phyloP scores from a whole-genome alignment of 2,329 filamentous ascomycete species.

The Pseudogymnoascus sp. region DNA sequence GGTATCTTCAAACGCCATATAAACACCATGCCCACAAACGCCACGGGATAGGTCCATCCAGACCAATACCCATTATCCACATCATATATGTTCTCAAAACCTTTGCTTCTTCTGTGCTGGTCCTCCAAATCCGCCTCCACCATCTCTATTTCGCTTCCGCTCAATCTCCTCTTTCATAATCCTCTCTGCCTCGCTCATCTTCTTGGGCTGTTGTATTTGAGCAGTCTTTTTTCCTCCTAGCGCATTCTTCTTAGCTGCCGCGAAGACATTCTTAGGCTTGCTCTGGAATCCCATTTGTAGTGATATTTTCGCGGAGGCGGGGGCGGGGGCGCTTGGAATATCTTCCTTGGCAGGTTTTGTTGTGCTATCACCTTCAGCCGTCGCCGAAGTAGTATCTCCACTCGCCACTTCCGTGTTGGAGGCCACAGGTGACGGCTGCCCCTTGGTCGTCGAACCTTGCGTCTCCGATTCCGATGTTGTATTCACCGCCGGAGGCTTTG shows the following conservation, averaged over 20 bases:
- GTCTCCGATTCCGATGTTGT: constrained; percentile 9
- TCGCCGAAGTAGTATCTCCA: constrained; percentile 8
- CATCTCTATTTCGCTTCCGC: constrained; percentile 51
- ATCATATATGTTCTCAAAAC: constrained; percentile 19
- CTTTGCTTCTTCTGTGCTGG: constrained; percentile 44
- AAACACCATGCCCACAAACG: constrained; percentile 12
- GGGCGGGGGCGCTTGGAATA: constrained; percentile 15
- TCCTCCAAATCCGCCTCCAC: constrained; percentile 30
- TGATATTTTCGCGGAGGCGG: constrained; percentile 39
- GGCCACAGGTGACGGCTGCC: neutral
- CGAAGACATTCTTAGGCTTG: constrained; percentile 72
- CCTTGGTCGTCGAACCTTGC: neutral
- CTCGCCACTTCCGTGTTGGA: neutral
- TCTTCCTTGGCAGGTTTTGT: constrained; percentile 8
- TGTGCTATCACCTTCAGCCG: neutral
- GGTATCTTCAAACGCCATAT: constrained; percentile 7
- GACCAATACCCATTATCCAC: neutral
- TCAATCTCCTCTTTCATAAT: constrained; percentile 85
- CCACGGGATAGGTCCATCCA: constrained; percentile 10
- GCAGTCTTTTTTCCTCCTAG: constrained; percentile 55
- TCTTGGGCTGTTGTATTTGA: constrained; percentile 58
- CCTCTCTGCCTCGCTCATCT: constrained; percentile 78
- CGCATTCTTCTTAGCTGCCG: constrained; percentile 59
- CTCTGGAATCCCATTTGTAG: constrained; percentile 58
- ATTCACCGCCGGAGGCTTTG: constrained; percentile 22